These are phyloP conservation scores for Chlamydomonas sp. DNA, from an alignment of 139 green algal species.

Conservation along the genomic window DNA sequence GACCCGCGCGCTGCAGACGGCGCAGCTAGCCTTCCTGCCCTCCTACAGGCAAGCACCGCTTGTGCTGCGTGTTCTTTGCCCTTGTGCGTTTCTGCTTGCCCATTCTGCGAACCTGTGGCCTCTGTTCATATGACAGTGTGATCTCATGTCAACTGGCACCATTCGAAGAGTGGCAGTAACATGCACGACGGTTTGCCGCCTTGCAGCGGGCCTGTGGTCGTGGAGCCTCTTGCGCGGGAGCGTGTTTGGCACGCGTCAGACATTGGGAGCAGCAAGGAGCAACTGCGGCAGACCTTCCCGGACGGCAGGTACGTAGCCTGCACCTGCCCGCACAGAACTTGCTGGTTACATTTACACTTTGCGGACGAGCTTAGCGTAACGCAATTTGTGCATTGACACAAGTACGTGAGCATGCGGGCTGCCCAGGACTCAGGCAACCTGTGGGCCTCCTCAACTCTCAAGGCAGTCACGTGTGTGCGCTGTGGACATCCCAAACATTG, in stretches of 20 bases:
- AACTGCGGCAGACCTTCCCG: conserved; percentile 42
- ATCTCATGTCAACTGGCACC: too few species aligned
- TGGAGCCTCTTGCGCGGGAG: conserved; percentile 63
- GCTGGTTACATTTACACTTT: not conserved
- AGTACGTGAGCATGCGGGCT: too few species aligned
- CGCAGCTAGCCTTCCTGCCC: conserved; percentile 55
- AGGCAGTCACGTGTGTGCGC: too few species aligned
- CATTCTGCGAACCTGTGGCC: too few species aligned
- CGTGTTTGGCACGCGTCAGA: conserved; percentile 70
- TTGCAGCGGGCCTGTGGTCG: conserved; percentile 29
- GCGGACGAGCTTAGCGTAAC: too few species aligned
- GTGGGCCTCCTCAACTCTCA: too few species aligned
- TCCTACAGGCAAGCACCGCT: not conserved
- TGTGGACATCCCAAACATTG: too few species aligned
- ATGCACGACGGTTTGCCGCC: not conserved
- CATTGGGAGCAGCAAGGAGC: conserved; percentile 44
- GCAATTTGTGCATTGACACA: too few species aligned
- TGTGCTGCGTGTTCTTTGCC: too few species aligned
- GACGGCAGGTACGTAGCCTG: conserved; percentile 24
- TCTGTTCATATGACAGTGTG: too few species aligned
- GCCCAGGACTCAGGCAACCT: too few species aligned
- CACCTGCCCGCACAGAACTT: not conserved
- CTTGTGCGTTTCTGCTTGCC: too few species aligned
- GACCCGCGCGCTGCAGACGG: conserved; percentile 70
- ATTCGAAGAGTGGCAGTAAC: not conserved